Evolutionary conservation across 495 filamentous ascomycete species (phyloP).

Genomic region (Tuber calosporum): DNA sequence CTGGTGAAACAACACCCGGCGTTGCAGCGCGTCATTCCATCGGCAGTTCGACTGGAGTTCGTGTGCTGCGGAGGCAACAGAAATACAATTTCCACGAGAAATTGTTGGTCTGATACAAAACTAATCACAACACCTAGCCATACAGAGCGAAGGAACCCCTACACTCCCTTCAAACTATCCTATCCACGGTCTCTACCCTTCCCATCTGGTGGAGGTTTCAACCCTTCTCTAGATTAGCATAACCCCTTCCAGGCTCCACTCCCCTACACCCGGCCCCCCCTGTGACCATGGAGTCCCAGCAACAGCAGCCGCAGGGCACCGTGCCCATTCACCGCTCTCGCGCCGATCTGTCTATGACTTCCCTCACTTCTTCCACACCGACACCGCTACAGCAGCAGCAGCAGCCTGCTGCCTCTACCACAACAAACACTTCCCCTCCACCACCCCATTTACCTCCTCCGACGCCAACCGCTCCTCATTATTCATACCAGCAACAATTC

Average conservation of each 20-base stretch:
- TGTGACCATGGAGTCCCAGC: constrained; percentile 30
- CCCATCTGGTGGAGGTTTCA: background rate
- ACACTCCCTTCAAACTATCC: constrained; percentile 1
- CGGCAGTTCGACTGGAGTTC: background rate
- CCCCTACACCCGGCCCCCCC: constrained; percentile 14
- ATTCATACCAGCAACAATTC: constrained; percentile 13
- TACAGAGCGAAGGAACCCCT: background rate
- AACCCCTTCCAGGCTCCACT: constrained; percentile 6
- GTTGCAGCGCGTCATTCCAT: background rate
- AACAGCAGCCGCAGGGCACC: constrained; percentile 21
- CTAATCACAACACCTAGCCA: background rate
- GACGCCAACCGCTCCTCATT: constrained; percentile 10
- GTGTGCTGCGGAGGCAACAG: background rate
- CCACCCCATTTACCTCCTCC: constrained; percentile 17
- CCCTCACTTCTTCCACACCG: constrained; percentile 24
- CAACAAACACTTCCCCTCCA: constrained; percentile 16
- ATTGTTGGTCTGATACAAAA: background rate
- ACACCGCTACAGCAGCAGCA: constrained; percentile 12
- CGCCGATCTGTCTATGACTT: constrained; percentile 36
- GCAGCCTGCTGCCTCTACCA: constrained; percentile 6
- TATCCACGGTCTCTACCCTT: background rate
- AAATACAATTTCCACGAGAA: background rate
- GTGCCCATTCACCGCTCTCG: constrained; percentile 31
- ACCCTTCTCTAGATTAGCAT: constrained; percentile 8
- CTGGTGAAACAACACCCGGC: background rate